Conservation (phyloP, 257 asterid species). For the Schizonepeta tenuifolia region DNA sequence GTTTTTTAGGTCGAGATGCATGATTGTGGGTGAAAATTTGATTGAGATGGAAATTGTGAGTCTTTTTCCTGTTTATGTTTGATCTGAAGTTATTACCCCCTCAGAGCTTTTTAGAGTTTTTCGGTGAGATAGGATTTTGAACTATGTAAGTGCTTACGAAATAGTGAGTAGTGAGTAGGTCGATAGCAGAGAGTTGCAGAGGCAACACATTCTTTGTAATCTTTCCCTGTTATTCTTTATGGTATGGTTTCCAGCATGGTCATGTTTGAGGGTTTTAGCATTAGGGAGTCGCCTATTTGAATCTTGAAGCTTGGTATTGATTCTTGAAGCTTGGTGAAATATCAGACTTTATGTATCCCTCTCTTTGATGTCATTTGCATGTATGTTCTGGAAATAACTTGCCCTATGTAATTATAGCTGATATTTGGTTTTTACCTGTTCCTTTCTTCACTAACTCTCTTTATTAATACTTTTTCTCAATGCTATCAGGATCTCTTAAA, state of each 20-base stretch:
- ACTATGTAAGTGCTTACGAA: background rate
- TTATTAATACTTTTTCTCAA: background rate
- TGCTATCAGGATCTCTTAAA: constrained; percentile 37
- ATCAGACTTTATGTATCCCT: background rate
- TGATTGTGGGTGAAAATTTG: background rate
- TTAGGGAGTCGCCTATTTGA: constrained; percentile 1
- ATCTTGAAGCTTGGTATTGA: background rate
- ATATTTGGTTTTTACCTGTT: constrained; percentile 3
- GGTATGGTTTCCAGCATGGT: background rate
- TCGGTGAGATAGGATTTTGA: background rate
- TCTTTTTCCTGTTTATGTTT: background rate
- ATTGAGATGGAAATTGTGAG: background rate
- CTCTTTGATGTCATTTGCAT: background rate
- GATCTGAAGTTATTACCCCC: constrained; percentile 6
- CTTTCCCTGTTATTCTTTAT: no score
- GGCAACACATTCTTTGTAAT: background rate
- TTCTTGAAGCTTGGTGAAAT: background rate
- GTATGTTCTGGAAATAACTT: constrained; percentile 7
- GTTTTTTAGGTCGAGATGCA: background rate
- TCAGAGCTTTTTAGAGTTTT: background rate
- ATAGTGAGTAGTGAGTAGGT: background rate
- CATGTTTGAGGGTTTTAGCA: background rate
- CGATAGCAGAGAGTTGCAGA: constrained; percentile 2
- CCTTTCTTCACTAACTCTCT: background rate
- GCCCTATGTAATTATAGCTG: background rate